Conservation (phyloP, 192 early-diverging fungal species). For the Coemansia sp. region DNA sequence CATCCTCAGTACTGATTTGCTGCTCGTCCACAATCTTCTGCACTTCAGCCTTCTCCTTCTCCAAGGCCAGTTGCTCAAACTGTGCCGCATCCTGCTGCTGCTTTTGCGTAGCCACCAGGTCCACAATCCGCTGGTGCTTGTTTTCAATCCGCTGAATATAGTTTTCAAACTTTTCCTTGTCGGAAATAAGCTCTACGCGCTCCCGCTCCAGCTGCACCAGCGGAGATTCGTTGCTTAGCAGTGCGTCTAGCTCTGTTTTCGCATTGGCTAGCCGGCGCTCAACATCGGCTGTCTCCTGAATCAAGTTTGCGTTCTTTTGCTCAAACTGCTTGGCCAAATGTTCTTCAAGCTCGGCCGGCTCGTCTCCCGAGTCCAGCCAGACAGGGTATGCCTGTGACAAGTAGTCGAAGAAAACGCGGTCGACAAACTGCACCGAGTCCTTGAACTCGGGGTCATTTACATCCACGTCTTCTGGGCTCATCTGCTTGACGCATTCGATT, state of each 20-base stretch:
- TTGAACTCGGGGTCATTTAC: constrained; percentile 35
- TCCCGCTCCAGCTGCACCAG: constrained; percentile 57
- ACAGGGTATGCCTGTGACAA: constrained; percentile 60
- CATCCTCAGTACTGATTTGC: constrained; percentile 73
- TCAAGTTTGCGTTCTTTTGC: constrained; percentile 58
- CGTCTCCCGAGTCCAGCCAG: constrained; percentile 65
- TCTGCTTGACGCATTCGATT: constrained; percentile 57
- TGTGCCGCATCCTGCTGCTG: constrained; percentile 49
- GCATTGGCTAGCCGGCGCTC: constrained; percentile 56
- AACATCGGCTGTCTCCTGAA: constrained; percentile 52
- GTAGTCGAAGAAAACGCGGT: constrained; percentile 73
- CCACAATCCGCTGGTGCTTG: constrained; percentile 55
- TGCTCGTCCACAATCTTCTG: constrained; percentile 69
- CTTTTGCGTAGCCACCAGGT: constrained; percentile 30
- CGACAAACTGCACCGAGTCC: constrained; percentile 57
- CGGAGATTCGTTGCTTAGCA: constrained; percentile 53
- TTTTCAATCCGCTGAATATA: constrained; percentile 50
- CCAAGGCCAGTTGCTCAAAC: constrained; percentile 47
- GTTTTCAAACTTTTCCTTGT: constrained; percentile 61
- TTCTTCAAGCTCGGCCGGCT: constrained; percentile 59
- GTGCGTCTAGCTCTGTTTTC: constrained; percentile 45
- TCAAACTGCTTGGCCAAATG: constrained; percentile 62
- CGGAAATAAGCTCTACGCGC: constrained; percentile 51
- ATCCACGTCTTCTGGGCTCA: constrained; percentile 40
- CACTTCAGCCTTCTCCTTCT: constrained; percentile 57